phyloP scores from a whole-genome alignment of 2,329 filamentous ascomycete genomes.

The Exophiala phaeomuriformis region DNA sequence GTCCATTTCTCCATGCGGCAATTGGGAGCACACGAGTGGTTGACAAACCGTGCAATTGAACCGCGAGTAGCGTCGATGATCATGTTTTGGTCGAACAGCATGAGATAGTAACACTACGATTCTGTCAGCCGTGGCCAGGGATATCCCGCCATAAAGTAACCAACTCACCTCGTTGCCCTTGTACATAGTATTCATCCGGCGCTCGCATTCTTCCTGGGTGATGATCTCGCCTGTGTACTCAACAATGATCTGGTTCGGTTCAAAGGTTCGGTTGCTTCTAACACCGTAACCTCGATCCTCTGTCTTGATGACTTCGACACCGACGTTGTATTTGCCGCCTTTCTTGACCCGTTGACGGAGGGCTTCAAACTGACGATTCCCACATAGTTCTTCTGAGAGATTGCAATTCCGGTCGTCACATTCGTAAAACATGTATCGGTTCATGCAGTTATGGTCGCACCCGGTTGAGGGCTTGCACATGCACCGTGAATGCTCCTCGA shows the following conservation, averaged over 20 bases:
- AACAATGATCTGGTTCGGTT: slow-evolving; percentile 89
- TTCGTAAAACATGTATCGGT: slow-evolving; percentile 94
- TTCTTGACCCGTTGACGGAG: slow-evolving; percentile 66
- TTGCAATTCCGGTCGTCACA: slow-evolving; percentile 88
- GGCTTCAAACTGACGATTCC: slow-evolving; percentile 80
- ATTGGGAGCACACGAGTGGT: slow-evolving; percentile 94
- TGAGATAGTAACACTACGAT: slow-evolving; percentile 84
- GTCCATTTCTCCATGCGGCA: slow-evolving; percentile 98
- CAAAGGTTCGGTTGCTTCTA: slow-evolving; percentile 79
- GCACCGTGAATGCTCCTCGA: slow-evolving; percentile 68
- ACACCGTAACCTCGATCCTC: slow-evolving; percentile 83
- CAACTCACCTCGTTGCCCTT: slow-evolving; percentile 76
- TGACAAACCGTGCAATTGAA: slow-evolving; percentile 94
- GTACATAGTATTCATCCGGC: slow-evolving; percentile 87
- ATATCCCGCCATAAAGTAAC: too few species aligned
- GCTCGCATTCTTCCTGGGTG: slow-evolving; percentile 85
- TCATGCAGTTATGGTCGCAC: slow-evolving; percentile 85
- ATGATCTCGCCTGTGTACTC: slow-evolving; percentile 98
- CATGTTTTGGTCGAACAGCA: slow-evolving; percentile 98
- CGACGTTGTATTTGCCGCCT: slow-evolving; percentile 81
- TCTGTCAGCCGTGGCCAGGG: slow-evolving; percentile 19
- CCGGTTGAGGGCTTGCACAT: slow-evolving; percentile 70
- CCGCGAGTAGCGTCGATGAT: slow-evolving; percentile 88
- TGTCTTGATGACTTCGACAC: slow-evolving; percentile 92
- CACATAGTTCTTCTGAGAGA: slow-evolving; percentile 63